Base-by-base conservation (phyloP, 306 rosid species). In the Astragalus membranaceus region DNA sequence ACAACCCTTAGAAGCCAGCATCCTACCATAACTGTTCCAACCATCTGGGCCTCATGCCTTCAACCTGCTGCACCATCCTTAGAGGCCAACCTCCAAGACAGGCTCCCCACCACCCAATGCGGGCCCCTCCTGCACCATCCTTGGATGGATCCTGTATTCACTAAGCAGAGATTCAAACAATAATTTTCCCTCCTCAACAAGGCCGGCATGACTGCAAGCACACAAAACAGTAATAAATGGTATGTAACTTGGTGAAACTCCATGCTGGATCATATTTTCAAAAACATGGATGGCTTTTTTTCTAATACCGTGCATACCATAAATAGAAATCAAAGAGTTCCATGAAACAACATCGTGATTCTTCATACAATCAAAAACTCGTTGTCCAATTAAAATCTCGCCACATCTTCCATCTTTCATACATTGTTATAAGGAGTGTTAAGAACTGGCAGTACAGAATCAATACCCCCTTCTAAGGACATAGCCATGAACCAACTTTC, bases 341-440 rank as follows among this genome's bases (percentile, higher is more conserved):
- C 67, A 62, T 3, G 67, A 62, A 17, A 62, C 36, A 41, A 62
- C 67, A 4, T 17, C 36, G 0, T 16, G 67, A 4, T 62, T 62
- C 36, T 41, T 62, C 67, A 62, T 62, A 62, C 43, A 10, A 41
- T 62, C 67, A 20, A 62, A 62, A 35, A 62, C 67, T 39, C 12
- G 79, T 29, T 90, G 90, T 62, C 94, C 90, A 74, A 71, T 70
- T 26, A 66, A 76, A 62, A 93, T 89, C 80, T 88, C 78, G 39
- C 98, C 98, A 54, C 98, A 88, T 72, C 80, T 93, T 53, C 94
- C 93, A n/a, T n/a, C n/a, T n/a, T n/a, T n/a, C n/a, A 70, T 93
- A 93, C 97, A 93, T 88, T 59, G 88, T 76, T 47, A 93, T 60
- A 70, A 93, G 97, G 42, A 2, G 89, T 69, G 44, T 85, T 93